Base-by-base conservation (phyloP, 805 yeast genomes). In the Candida nitratophila region DNA sequence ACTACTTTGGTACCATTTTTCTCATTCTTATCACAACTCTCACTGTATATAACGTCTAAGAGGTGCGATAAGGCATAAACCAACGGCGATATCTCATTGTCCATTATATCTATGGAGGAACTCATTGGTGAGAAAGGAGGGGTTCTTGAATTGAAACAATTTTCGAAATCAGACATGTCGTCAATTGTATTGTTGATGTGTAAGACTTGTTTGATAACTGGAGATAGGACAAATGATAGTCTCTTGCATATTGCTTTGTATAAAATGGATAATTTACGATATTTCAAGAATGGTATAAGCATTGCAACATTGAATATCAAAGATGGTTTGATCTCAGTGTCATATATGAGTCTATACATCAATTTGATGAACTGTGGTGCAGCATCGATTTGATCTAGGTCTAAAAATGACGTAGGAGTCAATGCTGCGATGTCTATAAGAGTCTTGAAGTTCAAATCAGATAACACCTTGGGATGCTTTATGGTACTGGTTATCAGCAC, bases 381-480 rank as follows among this genome's bases (percentile, higher is more conserved):
- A 37, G 47, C 35, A 11, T 37, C 43, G 26, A 29, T 43, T 2
- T 39, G n/a, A 15, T 33, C 33, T 9, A 50, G 17, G 29, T 51
- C 48, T 7, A 56, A 33, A 10, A 35, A 35, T 4, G 53, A 43
- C 5, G 50, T 41, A 14, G 59, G 49, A 21, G 50, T 48, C 15
- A 53, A 43, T 9, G 59, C 46, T 21, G 58, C 43, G 20, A 61
- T 30, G 39, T 59, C 55, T 21, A 56, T 39, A 37, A 61, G 40
- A 14, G 64, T 55, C 38, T 55, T 55, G 40, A 54, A 49, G 39
- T 60, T 57, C 45, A 51, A 40, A 17, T 55, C 55, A 3, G 60
- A 57, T 34, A 61, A 43, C 1, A 45, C 39, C 1, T 20, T 15
- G 4, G 53, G 54, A 39, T 51, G 48, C 12, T 40, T 43, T 2